phyloP scores from a whole-genome alignment of 257 asterid species.

The Parsonsia alboflavescens region DNA sequence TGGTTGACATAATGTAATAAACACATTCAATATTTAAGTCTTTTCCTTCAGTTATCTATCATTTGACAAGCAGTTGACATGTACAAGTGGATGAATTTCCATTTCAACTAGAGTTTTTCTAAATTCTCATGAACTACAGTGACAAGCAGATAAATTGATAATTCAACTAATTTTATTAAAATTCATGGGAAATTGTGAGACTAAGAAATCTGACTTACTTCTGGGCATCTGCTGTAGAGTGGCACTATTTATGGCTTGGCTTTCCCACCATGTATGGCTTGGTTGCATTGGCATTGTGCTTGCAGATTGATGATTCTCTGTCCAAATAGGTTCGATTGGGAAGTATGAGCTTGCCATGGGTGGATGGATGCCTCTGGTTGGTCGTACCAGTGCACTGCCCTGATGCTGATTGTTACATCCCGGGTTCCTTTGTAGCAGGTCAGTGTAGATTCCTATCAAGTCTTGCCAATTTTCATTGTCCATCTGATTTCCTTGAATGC shows the following conservation, averaged over 20 bases:
- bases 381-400: slow-evolving; percentile 11
- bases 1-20: neutral
- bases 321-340: slow-evolving; percentile 26
- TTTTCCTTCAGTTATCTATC: neutral
- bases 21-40: neutral
- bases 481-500: slow-evolving; percentile 14
- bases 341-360: slow-evolving; percentile 27
- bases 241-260: slow-evolving; percentile 26
- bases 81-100: neutral
- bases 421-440: slow-evolving; percentile 12
- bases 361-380: slow-evolving; percentile 12
- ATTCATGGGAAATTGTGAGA: neutral
- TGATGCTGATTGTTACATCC: slow-evolving; percentile 1
- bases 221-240: slow-evolving; percentile 30
- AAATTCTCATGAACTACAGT: neutral
- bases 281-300: slow-evolving; percentile 23
- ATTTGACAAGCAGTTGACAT: neutral
- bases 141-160: neutral
- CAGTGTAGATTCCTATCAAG: slow-evolving; percentile 23
- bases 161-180: neutral
- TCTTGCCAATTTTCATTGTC: slow-evolving; percentile 17
- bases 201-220: slow-evolving; percentile 35
- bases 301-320: slow-evolving; percentile 11
- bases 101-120: too few relatives aligned
- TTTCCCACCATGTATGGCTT: slow-evolving; percentile 21